These are phyloP conservation scores for Stenocarpella maydis DNA, from an alignment of 2,329 filamentous ascomycete genomes.

Conservation along the genomic window DNA sequence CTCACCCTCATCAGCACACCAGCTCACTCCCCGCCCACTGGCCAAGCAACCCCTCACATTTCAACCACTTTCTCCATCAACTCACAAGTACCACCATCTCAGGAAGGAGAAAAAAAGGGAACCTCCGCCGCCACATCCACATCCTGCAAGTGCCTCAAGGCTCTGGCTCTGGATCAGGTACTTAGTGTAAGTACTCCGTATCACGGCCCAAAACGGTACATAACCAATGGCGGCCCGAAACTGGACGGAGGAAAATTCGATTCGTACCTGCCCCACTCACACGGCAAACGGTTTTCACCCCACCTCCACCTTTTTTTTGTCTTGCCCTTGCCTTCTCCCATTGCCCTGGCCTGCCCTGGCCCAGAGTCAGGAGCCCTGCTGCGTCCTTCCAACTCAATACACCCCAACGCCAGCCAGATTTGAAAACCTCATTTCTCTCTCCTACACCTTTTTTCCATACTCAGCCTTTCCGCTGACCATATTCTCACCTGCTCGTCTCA, in stretches of 20 bases:
- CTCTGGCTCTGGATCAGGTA: neutral
- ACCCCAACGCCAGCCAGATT: constrained; percentile 14
- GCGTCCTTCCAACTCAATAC: neutral
- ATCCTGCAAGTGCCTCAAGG: constrained; percentile 16
- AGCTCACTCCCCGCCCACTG: neutral
- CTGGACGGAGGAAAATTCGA: constrained; percentile 29
- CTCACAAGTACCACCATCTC: no score
- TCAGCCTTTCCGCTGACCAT: constrained; percentile 34
- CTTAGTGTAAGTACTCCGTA: no score
- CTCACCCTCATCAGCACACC: neutral
- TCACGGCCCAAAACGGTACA: constrained; percentile 9
- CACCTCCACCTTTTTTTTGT: constrained; percentile 27
- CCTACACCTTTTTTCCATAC: constrained; percentile 29
- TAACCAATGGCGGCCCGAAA: constrained; percentile 8
- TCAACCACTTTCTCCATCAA: neutral
- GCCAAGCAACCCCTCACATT: neutral
- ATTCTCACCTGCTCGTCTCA: constrained; percentile 22
- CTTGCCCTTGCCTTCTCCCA: constrained; percentile 26
- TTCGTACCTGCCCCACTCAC: constrained; percentile 30
- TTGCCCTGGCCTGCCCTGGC: neutral
- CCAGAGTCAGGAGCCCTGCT: constrained; percentile 2
- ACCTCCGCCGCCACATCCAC: neutral
- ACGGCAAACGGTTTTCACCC: constrained; percentile 31
- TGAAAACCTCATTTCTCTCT: constrained; percentile 35
- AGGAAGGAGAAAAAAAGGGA: neutral